Base-by-base conservation (phyloP, 1,284 basidiomycete genomes). In the Calocybe gambosa region DNA sequence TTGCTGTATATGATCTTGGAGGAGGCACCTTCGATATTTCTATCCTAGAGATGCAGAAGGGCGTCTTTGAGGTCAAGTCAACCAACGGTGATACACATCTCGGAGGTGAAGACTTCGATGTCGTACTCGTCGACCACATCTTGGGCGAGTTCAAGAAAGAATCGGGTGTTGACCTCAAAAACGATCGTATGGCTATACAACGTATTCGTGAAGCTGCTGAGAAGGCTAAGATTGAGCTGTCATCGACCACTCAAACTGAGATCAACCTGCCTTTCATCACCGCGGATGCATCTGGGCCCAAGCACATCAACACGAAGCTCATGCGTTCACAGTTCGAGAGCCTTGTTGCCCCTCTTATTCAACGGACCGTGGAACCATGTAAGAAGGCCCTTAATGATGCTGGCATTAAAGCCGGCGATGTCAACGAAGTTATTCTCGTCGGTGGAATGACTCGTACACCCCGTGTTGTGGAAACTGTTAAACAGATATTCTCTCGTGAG, bases 391-490 rank as follows among this genome's bases (percentile, higher is more conserved):
- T 99, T 21, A 61, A 67, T 20, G 95, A 98, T 64, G 94, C 94
- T 41, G 89, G 90, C 58, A 79, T 97, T 62, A 97, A 97, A 77
- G 71, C 93, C 16, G 84, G 75, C 57, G 93, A 98, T 58, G 85
- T 98, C 60, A 81, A 96, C 69, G 95, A 98, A 58, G 92, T 99
- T 54, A 96, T 99, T 63, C 80, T 98, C 45, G 95, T 99, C 49
- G 95, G 95, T 70, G 96, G 95, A 64, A 96, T 96, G 93, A 87
- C 85, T 50, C 92, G 95, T 64, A 96, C 98, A 93, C 95, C 95
- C 47, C 85, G 85, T 62, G 95, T 99, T 38, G 77, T 81, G 40
- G 93, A 97, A 55, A 95, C 92, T 10, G 95, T 98, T 62, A 95
- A 75, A 80, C 63, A 67, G 21, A 79, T 96, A 63, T 98, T 98